Evolutionary conservation across 768 basidiomycete genomes (phyloP).

Genomic region (Tricholomella constricta): DNA sequence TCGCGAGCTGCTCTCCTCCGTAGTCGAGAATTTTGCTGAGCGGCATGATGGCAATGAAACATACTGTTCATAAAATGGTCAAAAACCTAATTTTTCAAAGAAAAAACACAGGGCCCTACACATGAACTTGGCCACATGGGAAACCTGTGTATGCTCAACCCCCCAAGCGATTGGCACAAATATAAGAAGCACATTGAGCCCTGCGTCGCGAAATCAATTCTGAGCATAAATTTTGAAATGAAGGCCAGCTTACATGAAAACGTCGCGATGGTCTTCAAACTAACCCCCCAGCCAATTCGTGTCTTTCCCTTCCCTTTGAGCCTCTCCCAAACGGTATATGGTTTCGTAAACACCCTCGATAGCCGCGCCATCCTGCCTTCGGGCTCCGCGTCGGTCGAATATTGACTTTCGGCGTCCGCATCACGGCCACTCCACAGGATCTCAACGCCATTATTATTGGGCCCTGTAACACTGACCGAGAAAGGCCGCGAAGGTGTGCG

Average conservation of each 20-base stretch:
- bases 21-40: constrained; percentile 53
- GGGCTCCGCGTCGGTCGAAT: constrained; percentile 6
- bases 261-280: constrained; percentile 32
- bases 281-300: constrained; percentile 30
- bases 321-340: constrained; percentile 24
- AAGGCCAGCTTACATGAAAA: constrained; percentile 36
- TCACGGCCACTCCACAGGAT: constrained; percentile 15
- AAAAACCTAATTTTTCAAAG: not conserved
- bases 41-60: constrained; percentile 50
- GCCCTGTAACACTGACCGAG: constrained; percentile 8
- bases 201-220: constrained; percentile 20
- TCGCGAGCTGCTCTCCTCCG: constrained; percentile 50
- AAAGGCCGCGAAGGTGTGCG: constrained; percentile 8
- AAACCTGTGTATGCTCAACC: constrained; percentile 31
- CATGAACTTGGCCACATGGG: constrained; percentile 27
- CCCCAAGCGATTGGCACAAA: constrained; percentile 46
- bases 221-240: not conserved
- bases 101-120: not conserved
- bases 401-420: constrained; percentile 20
- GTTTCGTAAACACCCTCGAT: constrained; percentile 7
- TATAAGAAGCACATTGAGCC: constrained; percentile 42
- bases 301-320: constrained; percentile 23
- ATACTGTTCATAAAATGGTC: constrained; percentile 33
- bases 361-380: constrained; percentile 4
- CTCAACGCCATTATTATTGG: constrained; percentile 8